Evolutionary conservation across 768 basidiomycete genomes (phyloP), one percentile per base, ranked within the genome.

Genomic region (Nidularia sp.): DNA sequence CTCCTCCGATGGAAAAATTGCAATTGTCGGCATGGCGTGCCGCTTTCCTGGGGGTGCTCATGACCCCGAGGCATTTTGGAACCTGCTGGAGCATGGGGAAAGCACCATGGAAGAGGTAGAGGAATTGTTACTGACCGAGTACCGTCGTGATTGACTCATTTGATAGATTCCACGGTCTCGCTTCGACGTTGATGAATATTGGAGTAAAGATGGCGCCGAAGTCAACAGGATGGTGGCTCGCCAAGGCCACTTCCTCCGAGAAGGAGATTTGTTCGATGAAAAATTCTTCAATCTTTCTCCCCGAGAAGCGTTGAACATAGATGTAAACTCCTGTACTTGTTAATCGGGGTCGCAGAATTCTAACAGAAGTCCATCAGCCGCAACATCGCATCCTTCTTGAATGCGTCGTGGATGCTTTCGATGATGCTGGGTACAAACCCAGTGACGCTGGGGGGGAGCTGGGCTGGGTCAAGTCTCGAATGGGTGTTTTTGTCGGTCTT

Each of bases 251-350:
- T 90, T 90, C 61, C 62, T 90, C 48, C 65, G 74, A 15, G 72
- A 75, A 41, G 69, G 74, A 31, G 81, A 79, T 55, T 70, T 72
- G 47, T 90, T 90, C 58, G 88, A 90, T 62, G 73, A 86, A 61
- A 71, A 68, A 62, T 87, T 88, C 61, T 90, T 90, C 73, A 81
- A 78, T 41, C 78, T 88, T 44, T 86, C 82, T 39, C 87, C 88
- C 1, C 78, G 88, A 4, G 88, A 90, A 65, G 87, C 88, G 10
- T 79, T 70, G 54, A 80, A 73, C 62, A 89, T 89, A 86, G 85
- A 89, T 59, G 36, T 39, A 39, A 39, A n/a, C 36, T 8, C 7
- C n/a, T n/a, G n/a, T n/a, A n/a, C n/a, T n/a, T n/a, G n/a, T n/a
- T n/a, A n/a, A n/a, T n/a, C n/a, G n/a, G n/a, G n/a, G n/a, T n/a